Evolutionary conservation across 257 asterid species (phyloP), one percentile per base, ranked within the genome.

Genomic region (Fraxinus excelsior): DNA sequence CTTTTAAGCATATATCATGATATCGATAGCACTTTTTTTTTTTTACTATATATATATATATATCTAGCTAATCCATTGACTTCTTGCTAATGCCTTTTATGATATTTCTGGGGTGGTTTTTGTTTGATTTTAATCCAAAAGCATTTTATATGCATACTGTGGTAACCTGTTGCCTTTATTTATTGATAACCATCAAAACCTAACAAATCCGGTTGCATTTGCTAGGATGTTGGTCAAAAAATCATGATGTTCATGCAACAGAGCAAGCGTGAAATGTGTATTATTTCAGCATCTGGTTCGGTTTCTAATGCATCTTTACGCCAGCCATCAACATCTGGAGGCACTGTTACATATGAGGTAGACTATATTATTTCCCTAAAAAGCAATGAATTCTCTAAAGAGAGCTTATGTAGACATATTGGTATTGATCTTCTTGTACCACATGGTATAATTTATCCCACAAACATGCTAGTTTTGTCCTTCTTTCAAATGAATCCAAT

Each of bases 251-350:
- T 87, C 77, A 74, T 83, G 87, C 87, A 84, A 64, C 90, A 89
- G 72, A 82, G 86, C 86, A 84, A 83, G 80, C 82, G 80, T 74
- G 94, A 87, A 76, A 56, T 89, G 31, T 89, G 94, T 71, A 73
- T 89, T 71, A 80, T 89, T 67, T 86, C 94, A 42, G 94, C 94
- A 73, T 85, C 91, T 58, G 94, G 94, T 68, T 76, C 90, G 38
- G 78, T 89, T 69, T 82, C 91, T 58, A 89, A 85, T 82, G 94
- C 89, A 79, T 86, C 90, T 78, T 81, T 89, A 70, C 87, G 85
- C 73, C 94, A 87, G 78, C 90, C 91, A 7, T 87, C 94, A 69
- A 84, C 89, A 74, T 87, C 94, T 69, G 90, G 90, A 76, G 94
- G 90, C 81, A 86, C 74, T 60, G 73, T 89, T 67, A 80, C 86